A percentile compares a stretch with the other conserved stretches of the same genome.
Evolutionary conservation across 306 rosid species (phyloP).

Genomic region (Quercus cerris): DNA sequence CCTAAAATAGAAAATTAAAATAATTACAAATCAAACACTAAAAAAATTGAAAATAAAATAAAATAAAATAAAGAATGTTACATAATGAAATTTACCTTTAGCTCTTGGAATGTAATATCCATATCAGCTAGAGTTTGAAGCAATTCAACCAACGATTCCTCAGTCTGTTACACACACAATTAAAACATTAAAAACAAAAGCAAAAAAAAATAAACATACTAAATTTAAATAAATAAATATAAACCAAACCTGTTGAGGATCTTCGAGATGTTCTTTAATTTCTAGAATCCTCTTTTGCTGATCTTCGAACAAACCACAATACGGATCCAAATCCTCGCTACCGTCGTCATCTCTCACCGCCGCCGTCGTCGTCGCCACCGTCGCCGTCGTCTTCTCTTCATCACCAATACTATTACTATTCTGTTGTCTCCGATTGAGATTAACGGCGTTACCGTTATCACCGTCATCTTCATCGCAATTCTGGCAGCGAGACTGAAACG

Average conservation of each 20-base stretch:
- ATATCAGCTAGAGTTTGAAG: conserved; percentile 88
- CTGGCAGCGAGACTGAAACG: conserved; percentile 30
- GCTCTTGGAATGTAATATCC: conserved; percentile 94
- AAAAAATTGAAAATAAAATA: neutral
- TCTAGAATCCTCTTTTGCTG: conserved; percentile 84
- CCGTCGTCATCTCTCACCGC: conserved; percentile 41
- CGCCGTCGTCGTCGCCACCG: conserved; percentile 61
- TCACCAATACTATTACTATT: conserved; percentile 21
- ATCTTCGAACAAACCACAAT: conserved; percentile 71
- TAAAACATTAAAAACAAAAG: neutral
- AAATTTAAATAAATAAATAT: neutral
- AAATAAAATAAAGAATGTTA: neutral
- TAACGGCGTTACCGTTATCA: conserved; percentile 24
- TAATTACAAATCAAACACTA: neutral
- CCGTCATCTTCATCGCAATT: conserved; percentile 37
- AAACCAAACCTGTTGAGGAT: conserved; percentile 55
- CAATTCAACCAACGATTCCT: conserved; percentile 68
- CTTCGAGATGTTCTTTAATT: conserved; percentile 84
- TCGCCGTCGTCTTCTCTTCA: conserved; percentile 23
- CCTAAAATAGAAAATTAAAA: conserved; percentile 39
- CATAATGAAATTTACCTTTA: conserved; percentile 44
- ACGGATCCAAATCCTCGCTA: conserved; percentile 53
- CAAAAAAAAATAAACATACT: neutral
- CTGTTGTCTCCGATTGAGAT: conserved; percentile 3
- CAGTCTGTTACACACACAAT: conserved; percentile 42